Percentiles rank a stretch among this genome's conserved stretches.
These are phyloP conservation scores for Candida coquimbonensis DNA, from an alignment of 805 yeast genomes.

Conservation along the genomic window DNA sequence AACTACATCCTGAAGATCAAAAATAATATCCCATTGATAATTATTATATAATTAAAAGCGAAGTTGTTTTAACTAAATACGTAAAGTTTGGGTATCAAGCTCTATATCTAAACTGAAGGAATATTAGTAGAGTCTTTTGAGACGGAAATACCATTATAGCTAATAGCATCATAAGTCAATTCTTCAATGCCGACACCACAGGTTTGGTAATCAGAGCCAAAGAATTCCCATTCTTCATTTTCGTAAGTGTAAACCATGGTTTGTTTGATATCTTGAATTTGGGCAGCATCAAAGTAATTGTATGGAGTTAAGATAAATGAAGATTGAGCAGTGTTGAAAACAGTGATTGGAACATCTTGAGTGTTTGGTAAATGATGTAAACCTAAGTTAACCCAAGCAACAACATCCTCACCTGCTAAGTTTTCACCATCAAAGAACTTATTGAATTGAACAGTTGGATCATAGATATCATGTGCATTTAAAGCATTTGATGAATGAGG, in stretches of 20 bases:
- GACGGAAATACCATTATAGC: constrained; percentile 17
- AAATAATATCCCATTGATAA: too few species aligned
- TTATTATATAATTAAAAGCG: not conserved
- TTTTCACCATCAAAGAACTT: constrained; percentile 22
- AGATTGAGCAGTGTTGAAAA: constrained; percentile 22
- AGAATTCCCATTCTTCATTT: constrained; percentile 19
- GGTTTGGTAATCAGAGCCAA: constrained; percentile 13
- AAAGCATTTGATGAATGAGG: constrained; percentile 17
- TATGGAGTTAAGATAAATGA: constrained; percentile 22
- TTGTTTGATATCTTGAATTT: constrained; percentile 19
- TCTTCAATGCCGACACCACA: constrained; percentile 16
- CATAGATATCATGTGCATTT: constrained; percentile 18
- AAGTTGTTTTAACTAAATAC: not conserved
- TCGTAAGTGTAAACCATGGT: constrained; percentile 20
- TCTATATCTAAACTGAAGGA: constrained; percentile 14
- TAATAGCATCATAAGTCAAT: constrained; percentile 11
- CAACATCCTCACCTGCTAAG: constrained; percentile 23
- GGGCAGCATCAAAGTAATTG: constrained; percentile 23
- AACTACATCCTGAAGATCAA: too few species aligned
- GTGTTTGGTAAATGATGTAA: constrained; percentile 26
- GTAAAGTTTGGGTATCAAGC: not conserved
- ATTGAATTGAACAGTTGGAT: constrained; percentile 20
- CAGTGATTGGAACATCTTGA: constrained; percentile 25
- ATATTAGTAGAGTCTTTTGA: constrained; percentile 20
- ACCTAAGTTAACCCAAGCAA: constrained; percentile 25